Conservation (phyloP, 257 asterid species). For the Leonotis leonurus region DNA sequence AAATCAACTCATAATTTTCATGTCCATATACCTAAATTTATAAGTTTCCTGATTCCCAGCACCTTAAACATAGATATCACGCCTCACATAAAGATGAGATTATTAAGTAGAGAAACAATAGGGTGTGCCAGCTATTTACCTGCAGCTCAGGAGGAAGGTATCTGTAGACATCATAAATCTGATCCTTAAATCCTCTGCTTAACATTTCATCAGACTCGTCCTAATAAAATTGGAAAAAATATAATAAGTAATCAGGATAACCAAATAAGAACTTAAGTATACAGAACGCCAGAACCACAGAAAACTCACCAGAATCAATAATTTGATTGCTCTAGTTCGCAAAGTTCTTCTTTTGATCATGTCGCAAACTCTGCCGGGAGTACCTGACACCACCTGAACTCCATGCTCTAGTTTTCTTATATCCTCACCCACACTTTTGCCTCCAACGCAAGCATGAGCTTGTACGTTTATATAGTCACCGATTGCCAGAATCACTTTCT, state of each 20-base stretch:
- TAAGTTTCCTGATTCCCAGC: background rate
- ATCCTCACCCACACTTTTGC: conserved; percentile 90
- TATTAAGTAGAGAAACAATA: background rate
- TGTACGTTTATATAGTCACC: conserved; percentile 72
- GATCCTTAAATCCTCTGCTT: conserved; percentile 95
- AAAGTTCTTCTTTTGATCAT: too few species aligned
- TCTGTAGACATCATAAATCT: conserved; percentile 90
- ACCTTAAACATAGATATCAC: background rate
- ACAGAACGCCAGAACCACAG: too few species aligned
- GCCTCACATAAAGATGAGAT: background rate
- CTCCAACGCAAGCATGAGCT: conserved; percentile 94
- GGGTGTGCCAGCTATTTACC: conserved; percentile 35
- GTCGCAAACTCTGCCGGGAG: too few species aligned
- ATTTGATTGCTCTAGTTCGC: conserved; percentile 75
- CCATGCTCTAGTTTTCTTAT: too few species aligned
- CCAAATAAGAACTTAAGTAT: background rate
- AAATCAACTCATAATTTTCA: too few species aligned
- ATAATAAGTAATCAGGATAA: background rate
- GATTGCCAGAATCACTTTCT: conserved; percentile 72
- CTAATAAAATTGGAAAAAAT: conserved; percentile 25
- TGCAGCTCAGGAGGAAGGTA: conserved; percentile 97
- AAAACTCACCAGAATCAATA: conserved; percentile 64
- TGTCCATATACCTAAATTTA: too few species aligned
- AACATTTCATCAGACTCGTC: conserved; percentile 97
- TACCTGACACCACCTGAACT: too few species aligned